A percentile compares a stretch with the other conserved stretches of the same genome.
Evolutionary conservation across 192 early-diverging fungal species (phyloP).

Genomic region (Mortierella antarctica): DNA sequence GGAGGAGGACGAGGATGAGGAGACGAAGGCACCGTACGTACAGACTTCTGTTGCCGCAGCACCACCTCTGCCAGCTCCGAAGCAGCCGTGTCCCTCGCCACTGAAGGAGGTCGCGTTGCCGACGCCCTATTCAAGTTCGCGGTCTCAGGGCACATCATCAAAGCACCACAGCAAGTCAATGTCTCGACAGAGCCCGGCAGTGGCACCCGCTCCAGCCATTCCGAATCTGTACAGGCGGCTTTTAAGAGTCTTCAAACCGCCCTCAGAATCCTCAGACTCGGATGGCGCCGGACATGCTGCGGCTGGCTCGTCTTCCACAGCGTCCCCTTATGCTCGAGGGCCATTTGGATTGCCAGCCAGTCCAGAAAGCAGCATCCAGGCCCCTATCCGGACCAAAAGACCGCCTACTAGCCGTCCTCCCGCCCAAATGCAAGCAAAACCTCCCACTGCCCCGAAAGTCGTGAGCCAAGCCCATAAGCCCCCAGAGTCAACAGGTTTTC

Average conservation of each 20-base stretch:
- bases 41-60: too few species aligned
- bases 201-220: conserved; percentile 1
- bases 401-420: neutral
- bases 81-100: too few species aligned
- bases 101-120: too few species aligned
- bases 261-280: conserved; percentile 26
- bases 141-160: neutral
- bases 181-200: neutral
- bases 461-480: conserved; percentile 1
- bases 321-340: neutral
- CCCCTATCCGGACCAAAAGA: neutral
- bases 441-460: neutral
- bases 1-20: neutral
- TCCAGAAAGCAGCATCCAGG: neutral
- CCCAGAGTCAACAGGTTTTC: conserved; percentile 15
- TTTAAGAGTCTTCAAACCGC: conserved; percentile 30
- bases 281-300: neutral
- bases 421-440: neutral
- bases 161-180: neutral
- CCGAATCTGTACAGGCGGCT: conserved; percentile 34
- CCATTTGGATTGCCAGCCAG: conserved; percentile 11
- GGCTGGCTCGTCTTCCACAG: neutral
- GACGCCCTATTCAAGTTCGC: neutral
- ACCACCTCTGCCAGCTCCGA: too few species aligned
- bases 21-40: neutral